A percentile compares a stretch with the other conserved stretches of the same genome.
Conservation (phyloP, 495 filamentous ascomycete genomes). For the Massariosphaeria phaeospora region DNA sequence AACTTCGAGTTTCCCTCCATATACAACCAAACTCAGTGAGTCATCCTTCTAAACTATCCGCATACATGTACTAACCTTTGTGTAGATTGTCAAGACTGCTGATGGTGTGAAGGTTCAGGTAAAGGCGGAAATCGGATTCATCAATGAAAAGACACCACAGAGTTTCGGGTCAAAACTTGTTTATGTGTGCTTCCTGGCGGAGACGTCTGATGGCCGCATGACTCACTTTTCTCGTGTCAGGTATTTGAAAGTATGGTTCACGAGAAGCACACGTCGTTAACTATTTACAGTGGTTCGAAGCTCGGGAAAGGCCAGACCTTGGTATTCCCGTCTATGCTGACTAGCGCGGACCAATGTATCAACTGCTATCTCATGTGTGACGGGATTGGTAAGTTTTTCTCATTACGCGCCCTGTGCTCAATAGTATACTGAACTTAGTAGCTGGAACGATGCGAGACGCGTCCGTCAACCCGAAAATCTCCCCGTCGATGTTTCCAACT, state of each 20-base stretch:
- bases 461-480: constrained; percentile 58
- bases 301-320: constrained; percentile 60
- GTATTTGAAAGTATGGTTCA: too few species aligned
- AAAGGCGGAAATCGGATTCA: constrained; percentile 64
- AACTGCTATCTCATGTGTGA: constrained; percentile 79
- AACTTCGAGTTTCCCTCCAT: constrained; percentile 57
- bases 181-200: constrained; percentile 68
- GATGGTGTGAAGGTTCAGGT: constrained; percentile 54
- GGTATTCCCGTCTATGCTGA: constrained; percentile 56
- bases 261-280: constrained; percentile 32
- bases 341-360: constrained; percentile 53
- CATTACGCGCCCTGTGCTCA: neutral
- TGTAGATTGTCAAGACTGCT: constrained; percentile 39
- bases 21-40: constrained; percentile 48
- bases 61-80: neutral
- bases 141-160: constrained; percentile 60
- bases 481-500: constrained; percentile 49
- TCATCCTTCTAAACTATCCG: neutral
- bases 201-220: constrained; percentile 68
- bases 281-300: constrained; percentile 53
- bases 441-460: constrained; percentile 69
- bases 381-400: constrained; percentile 60
- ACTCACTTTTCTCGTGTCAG: constrained; percentile 72
- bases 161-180: constrained; percentile 60
- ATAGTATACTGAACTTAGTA: too few species aligned